phyloP scores from a whole-genome alignment of 2,329 filamentous ascomycete genomes.

The Bipolaris bicolor region DNA sequence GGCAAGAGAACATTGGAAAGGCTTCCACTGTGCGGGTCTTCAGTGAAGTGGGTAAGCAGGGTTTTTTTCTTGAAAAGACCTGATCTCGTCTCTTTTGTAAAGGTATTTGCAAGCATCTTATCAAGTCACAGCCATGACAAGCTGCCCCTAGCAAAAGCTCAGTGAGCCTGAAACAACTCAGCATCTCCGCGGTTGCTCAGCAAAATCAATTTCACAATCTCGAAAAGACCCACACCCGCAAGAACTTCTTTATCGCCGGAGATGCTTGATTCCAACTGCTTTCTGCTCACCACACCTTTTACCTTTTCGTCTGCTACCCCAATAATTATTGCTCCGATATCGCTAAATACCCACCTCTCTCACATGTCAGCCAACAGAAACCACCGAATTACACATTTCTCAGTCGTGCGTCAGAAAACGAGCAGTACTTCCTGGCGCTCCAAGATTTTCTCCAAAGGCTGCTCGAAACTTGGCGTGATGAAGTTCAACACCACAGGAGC shows the following conservation, averaged over 20 bases:
- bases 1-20: constrained; percentile 43
- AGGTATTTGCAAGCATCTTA: background rate
- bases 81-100: background rate
- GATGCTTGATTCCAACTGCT: constrained; percentile 1
- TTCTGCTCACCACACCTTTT: no score
- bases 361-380: constrained; percentile 4
- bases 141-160: background rate
- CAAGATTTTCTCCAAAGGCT: background rate
- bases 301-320: constrained; percentile 5
- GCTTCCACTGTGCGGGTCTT: background rate
- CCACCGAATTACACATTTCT: background rate
- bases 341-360: constrained; percentile 14
- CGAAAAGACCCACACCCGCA: constrained; percentile 1
- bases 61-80: background rate
- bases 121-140: background rate
- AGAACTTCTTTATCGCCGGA: constrained; percentile 1
- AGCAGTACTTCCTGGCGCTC: background rate
- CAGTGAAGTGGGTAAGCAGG: background rate
- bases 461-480: background rate
- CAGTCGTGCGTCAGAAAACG: background rate
- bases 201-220: constrained; percentile 5
- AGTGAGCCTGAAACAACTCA: background rate
- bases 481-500: background rate
- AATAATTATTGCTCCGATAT: constrained; percentile 16
- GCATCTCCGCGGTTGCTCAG: constrained; percentile 14